Percentiles rank a stretch among this genome's conserved stretches.
These are phyloP conservation scores for Ceratocystis colombiana DNA, from an alignment of 2,329 filamentous ascomycete genomes.

Conservation along the genomic window DNA sequence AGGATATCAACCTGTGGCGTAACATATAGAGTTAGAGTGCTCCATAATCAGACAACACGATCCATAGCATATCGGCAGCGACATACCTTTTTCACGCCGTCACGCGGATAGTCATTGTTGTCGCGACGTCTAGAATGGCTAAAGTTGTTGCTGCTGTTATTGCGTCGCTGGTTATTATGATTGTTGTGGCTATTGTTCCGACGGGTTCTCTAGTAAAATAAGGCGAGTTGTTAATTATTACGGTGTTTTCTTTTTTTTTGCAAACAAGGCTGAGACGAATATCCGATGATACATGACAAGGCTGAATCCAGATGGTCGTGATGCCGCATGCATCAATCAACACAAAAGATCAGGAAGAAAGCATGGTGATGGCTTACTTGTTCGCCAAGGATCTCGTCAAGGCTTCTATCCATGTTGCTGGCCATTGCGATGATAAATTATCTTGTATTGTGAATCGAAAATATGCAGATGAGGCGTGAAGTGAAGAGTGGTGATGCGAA, in stretches of 20 bases:
- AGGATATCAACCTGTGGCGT: slow-evolving; percentile 23
- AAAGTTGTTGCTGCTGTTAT: slow-evolving; percentile 14
- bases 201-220: slow-evolving; percentile 13
- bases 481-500: neutral
- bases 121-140: slow-evolving; percentile 23
- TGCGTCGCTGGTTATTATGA: slow-evolving; percentile 1
- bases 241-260: neutral
- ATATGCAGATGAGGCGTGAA: neutral
- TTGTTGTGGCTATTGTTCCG: slow-evolving; percentile 18
- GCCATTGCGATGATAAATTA: slow-evolving; percentile 30
- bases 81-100: slow-evolving; percentile 74
- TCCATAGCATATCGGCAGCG: neutral
- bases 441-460: neutral
- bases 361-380: slow-evolving; percentile 32
- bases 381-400: slow-evolving; percentile 49
- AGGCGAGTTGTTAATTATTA: neutral
- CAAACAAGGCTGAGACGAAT: slow-evolving; percentile 1
- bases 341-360: neutral
- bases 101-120: slow-evolving; percentile 25
- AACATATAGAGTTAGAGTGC: neutral
- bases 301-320: slow-evolving; percentile 12
- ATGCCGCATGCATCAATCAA: neutral
- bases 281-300: slow-evolving; percentile 8
- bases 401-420: slow-evolving; percentile 44
- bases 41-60: neutral